A percentile compares a stretch with the other conserved stretches of the same genome.
phyloP scores from a whole-genome alignment of 2,329 filamentous ascomycete species.

The Pseudocercospora macadamiae region DNA sequence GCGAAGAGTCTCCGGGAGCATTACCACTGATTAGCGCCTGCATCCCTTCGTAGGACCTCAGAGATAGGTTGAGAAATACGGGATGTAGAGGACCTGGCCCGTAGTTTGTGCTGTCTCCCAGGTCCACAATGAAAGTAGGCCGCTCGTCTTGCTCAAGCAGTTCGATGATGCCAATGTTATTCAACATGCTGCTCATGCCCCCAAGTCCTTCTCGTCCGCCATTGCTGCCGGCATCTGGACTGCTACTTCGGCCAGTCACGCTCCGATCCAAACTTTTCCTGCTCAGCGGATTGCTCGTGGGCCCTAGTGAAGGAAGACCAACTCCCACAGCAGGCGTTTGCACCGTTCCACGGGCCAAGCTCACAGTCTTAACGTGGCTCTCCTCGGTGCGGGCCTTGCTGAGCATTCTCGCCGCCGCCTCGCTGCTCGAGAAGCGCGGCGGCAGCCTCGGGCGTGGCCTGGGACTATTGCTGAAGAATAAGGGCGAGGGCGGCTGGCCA shows the following conservation, averaged over 20 bases:
- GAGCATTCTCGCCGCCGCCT: constrained; percentile 61
- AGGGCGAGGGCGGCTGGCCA: constrained; percentile 47
- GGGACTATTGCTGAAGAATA: constrained; percentile 57
- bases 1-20: constrained; percentile 41
- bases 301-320: constrained; percentile 3
- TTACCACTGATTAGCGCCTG: constrained; percentile 61
- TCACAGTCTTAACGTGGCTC: constrained; percentile 55
- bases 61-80: constrained; percentile 68
- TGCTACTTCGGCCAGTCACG: constrained; percentile 30
- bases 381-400: constrained; percentile 56
- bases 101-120: constrained; percentile 61
- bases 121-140: constrained; percentile 75
- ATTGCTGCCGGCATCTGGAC: constrained; percentile 29
- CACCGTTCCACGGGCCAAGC: constrained; percentile 52
- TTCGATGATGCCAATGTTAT: constrained; percentile 69
- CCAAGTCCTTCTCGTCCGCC: constrained; percentile 20
- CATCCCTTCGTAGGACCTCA: constrained; percentile 61
- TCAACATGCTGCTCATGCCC: constrained; percentile 52
- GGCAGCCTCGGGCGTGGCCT: constrained; percentile 50
- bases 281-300: constrained; percentile 42
- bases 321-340: constrained; percentile 27
- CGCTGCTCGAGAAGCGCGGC: constrained; percentile 60
- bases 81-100: constrained; percentile 60
- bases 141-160: constrained; percentile 75
- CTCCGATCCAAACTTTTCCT: constrained; percentile 38